A percentile compares a stretch with the other conserved stretches of the same genome.
These are phyloP conservation scores for Puccinia sorghi DNA, from an alignment of 1,284 basidiomycete genomes.

Conservation along the genomic window DNA sequence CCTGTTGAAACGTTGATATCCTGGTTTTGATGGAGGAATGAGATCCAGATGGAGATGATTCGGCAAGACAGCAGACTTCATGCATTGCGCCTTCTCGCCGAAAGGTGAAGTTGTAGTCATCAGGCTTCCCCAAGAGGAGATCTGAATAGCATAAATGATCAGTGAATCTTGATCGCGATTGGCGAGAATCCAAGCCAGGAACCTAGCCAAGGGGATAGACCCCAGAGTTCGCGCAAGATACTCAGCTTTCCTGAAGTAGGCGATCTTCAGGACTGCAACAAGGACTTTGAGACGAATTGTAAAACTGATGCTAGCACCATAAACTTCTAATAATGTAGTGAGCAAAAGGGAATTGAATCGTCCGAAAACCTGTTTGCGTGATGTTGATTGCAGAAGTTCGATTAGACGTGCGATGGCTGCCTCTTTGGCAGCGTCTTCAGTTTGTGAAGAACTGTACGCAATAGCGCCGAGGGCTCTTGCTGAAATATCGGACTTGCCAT, in stretches of 20 bases:
- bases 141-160: slow-evolving; percentile 80
- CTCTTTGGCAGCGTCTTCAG: slow-evolving; percentile 53
- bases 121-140: slow-evolving; percentile 78
- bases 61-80: slow-evolving; percentile 69
- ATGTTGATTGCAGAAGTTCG: slow-evolving; percentile 69
- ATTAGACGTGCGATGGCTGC: slow-evolving; percentile 58
- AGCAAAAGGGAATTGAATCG: slow-evolving; percentile 80
- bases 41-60: slow-evolving; percentile 61
- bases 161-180: slow-evolving; percentile 82
- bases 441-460: background rate
- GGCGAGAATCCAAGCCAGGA: slow-evolving; percentile 85
- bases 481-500: slow-evolving; percentile 38
- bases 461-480: background rate
- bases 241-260: slow-evolving; percentile 77
- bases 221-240: slow-evolving; percentile 74
- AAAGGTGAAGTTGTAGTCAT: slow-evolving; percentile 81
- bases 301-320: slow-evolving; percentile 84
- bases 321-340: slow-evolving; percentile 89
- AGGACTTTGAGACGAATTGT: slow-evolving; percentile 72
- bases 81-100: slow-evolving; percentile 92
- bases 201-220: slow-evolving; percentile 86
- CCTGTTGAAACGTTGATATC: slow-evolving; percentile 41
- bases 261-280: slow-evolving; percentile 79
- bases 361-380: slow-evolving; percentile 63
- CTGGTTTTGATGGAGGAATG: slow-evolving; percentile 59